A percentile compares a stretch with the other conserved stretches of the same genome.
These are phyloP conservation scores for Xylariaceae sp. DNA, from an alignment of 2,329 filamentous ascomycete species.

Conservation along the genomic window DNA sequence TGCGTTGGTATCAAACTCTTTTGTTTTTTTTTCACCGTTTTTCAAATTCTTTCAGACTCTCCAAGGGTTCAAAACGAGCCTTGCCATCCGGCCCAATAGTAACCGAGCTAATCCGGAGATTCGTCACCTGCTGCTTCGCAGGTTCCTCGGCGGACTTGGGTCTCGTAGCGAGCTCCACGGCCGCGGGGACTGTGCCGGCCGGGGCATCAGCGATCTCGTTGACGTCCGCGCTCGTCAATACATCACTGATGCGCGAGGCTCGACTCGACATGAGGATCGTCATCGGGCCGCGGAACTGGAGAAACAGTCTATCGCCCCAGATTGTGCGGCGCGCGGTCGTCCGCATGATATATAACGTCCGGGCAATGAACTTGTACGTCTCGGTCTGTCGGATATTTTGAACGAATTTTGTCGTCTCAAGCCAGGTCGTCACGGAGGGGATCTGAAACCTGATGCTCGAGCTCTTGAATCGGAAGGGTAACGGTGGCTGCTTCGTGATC, in stretches of 20 bases:
- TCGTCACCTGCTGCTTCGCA: constrained; percentile 32
- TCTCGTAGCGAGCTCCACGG: constrained; percentile 44
- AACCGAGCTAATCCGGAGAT: constrained; percentile 49
- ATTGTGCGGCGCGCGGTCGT: constrained; percentile 76
- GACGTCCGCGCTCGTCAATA: constrained; percentile 70
- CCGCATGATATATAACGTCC: constrained; percentile 61
- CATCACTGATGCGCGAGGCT: constrained; percentile 71
- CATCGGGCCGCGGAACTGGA: constrained; percentile 81
- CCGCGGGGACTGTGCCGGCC: constrained; percentile 61
- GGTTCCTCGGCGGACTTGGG: constrained; percentile 31
- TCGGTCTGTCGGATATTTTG: constrained; percentile 63
- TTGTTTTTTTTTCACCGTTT: constrained; percentile 13
- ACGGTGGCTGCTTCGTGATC: constrained; percentile 64
- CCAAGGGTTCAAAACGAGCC: constrained; percentile 58
- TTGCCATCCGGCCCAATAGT: constrained; percentile 56
- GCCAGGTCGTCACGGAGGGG: constrained; percentile 59
- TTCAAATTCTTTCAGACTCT: constrained; percentile 51
- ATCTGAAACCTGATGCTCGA: constrained; percentile 75
- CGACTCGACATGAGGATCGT: constrained; percentile 85
- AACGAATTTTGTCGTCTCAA: constrained; percentile 69
- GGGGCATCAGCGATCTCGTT: constrained; percentile 85
- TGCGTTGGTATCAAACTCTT: neutral
- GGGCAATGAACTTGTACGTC: constrained; percentile 64
- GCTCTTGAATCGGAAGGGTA: constrained; percentile 79
- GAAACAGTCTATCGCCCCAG: constrained; percentile 89